Base-by-base conservation (phyloP, 2,329 filamentous ascomycete genomes). In the Colletotrichum filicis region DNA sequence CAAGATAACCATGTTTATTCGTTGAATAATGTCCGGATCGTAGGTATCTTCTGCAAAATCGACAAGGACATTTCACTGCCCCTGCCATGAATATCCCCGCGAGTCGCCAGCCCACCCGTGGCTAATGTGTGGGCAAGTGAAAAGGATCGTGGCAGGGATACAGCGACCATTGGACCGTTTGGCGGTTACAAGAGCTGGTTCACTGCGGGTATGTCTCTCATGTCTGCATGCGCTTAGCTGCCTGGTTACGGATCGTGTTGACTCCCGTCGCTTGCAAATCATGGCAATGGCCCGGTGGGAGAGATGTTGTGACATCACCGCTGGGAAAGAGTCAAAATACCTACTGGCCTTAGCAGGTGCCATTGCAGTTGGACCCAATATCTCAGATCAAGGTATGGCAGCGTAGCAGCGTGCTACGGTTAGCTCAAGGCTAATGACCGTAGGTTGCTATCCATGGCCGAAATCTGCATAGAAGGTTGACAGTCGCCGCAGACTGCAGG, bases 231-330 rank as follows among this genome's bases (percentile, higher is more conserved):
- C 37, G 37, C 37, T 42, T 42, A 42, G 37, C 16, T 19, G 16
- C 14, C 37, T 42, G 37, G 37, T 32, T 57, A 9, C 11, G 24
- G 11, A 59, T 37, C 1, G 32, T 37, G 35, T 7, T 55, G n/a
- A 24, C n/a, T 35, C 32, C n/a, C n/a, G 56, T 24, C n/a, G n/a
- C 16, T 9, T 32, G 30, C 28, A 42, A 28, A 19, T 24, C 30
- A 14, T 52, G 52, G 24, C 26, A 11, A 52, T 64, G 59, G 32
- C 12, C 28, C 42, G 55, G 49, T 57, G 55, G 11, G 26, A 60
- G 46, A 16, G 42, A 26, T 5, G 28, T 56, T 56, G 55, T 73
- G 70, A 73, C 70, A 70, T 73, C 70, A 73, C 55, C 37, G 66
- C 66, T 58, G 55, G 59, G 66, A 32, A 35, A 35, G 26, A 22